These are phyloP conservation scores for Trametopsis cervina DNA, from an alignment of 768 basidiomycete species.

Conservation along the genomic window DNA sequence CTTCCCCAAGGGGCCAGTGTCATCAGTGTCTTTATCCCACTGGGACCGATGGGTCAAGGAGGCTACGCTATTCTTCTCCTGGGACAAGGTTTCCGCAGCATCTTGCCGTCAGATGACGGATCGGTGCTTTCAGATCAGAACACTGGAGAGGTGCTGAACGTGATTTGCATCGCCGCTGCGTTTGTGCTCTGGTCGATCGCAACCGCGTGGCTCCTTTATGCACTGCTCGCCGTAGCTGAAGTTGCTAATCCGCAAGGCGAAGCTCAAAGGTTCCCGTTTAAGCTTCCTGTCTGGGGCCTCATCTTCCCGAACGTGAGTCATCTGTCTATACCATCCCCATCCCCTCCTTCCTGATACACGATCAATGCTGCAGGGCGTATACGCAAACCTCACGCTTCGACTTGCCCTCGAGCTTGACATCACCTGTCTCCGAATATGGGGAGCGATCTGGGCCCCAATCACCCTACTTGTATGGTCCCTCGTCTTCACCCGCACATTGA, in stretches of 20 bases:
- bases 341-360: neutral
- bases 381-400: slow-evolving; percentile 54
- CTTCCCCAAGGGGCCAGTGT: slow-evolving; percentile 40
- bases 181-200: slow-evolving; percentile 58
- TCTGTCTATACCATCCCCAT: neutral
- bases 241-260: slow-evolving; percentile 32
- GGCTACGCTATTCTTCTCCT: slow-evolving; percentile 50
- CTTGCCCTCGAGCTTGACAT: slow-evolving; percentile 46
- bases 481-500: slow-evolving; percentile 38
- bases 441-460: slow-evolving; percentile 43
- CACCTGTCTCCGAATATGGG: slow-evolving; percentile 47
- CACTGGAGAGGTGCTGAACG: slow-evolving; percentile 36
- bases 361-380: slow-evolving; percentile 42
- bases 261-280: slow-evolving; percentile 51
- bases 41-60: slow-evolving; percentile 68
- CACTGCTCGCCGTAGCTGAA: slow-evolving; percentile 41
- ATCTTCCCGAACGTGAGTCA: slow-evolving; percentile 64
- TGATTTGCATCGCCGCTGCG: slow-evolving; percentile 39
- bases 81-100: slow-evolving; percentile 39
- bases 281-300: slow-evolving; percentile 56
- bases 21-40: slow-evolving; percentile 61
- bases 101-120: slow-evolving; percentile 29
- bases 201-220: slow-evolving; percentile 56
- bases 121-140: slow-evolving; percentile 30
- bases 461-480: slow-evolving; percentile 48